Percentiles rank a stretch among this genome's conserved stretches.
phyloP scores from a whole-genome alignment of 805 yeast genomes.

The Pichia deserticola region DNA sequence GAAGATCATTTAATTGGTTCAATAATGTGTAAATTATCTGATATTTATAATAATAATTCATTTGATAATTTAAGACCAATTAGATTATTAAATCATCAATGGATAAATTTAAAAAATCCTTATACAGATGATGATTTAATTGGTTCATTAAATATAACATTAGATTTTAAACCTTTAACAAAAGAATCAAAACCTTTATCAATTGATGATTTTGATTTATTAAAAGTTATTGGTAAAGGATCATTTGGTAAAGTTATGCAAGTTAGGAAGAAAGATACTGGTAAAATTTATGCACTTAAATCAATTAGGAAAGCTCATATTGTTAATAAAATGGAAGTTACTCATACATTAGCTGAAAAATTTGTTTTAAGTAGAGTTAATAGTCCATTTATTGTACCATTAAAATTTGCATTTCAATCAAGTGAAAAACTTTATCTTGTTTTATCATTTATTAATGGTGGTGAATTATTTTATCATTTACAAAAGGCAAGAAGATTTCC shows the following conservation, averaged over 20 bases:
- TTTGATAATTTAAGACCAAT: slow-evolving; percentile 29
- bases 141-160: slow-evolving; percentile 34
- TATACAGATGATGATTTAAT: slow-evolving; percentile 25
- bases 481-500: slow-evolving; percentile 88
- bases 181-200: slow-evolving; percentile 45
- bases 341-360: slow-evolving; percentile 93
- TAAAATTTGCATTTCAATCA: slow-evolving; percentile 94
- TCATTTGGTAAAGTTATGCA: slow-evolving; percentile 99
- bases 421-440: slow-evolving; percentile 92
- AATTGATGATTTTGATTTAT: slow-evolving; percentile 85
- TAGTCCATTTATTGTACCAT: slow-evolving; percentile 93
- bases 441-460: slow-evolving; percentile 91
- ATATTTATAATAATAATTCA: slow-evolving; percentile 11
- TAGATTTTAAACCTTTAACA: slow-evolving; percentile 32
- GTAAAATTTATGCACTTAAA: slow-evolving; percentile 89
- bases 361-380: slow-evolving; percentile 89
- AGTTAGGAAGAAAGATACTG: slow-evolving; percentile 91
- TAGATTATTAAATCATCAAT: slow-evolving; percentile 62
- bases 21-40: slow-evolving; percentile 46
- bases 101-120: slow-evolving; percentile 32
- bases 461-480: slow-evolving; percentile 90
- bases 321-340: slow-evolving; percentile 88
- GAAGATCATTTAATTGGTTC: slow-evolving; percentile 76
- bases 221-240: slow-evolving; percentile 96
- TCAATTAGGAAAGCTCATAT: slow-evolving; percentile 92